Evolutionary conservation across 106 monocot species (phyloP), one percentile per base, ranked within the genome.

Genomic region (Triglochin maritima): DNA sequence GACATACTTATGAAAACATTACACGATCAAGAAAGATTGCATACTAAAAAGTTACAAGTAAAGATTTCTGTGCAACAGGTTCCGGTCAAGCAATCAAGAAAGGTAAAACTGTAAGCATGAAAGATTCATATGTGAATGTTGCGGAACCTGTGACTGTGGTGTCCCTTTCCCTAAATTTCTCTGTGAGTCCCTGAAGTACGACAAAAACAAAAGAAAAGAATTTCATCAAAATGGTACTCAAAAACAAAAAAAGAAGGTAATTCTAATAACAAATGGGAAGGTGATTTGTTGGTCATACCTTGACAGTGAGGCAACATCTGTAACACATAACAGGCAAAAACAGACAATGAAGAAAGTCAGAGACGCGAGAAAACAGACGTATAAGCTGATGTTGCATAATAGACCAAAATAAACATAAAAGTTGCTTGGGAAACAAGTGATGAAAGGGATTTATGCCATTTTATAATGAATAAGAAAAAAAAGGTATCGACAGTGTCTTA

Each of bases 101-200:
- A 8, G 96, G 96, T 48, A 96, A 69, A 6, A 96, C 88, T 2
- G 83, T 91, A 3, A 88, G 70, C 96, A 96, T 96, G 77, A 96
- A 91, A 17, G 81, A 60, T 74, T 96, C 91, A 55, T 96, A 96
- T 17, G 91, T 84, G 79, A 91, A 88, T 13, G 79, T 82, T 6
- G 96, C 96, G 7, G 80, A 82, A 0, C 96, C 96, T 7, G 78
- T 65, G 65, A 67, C 84, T 41, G 50, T 59, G 0, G 74, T 77
- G 67, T 96, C 96, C 77, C 84, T 95, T 77, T 95, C 88, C 78
- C 83, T 96, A 74, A 96, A 96, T 72, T 91, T 96, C 69, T 96
- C 96, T 0, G 91, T 96, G 62, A 96, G 71, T 0, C 96, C 80
- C 76, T 69, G 73, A 29, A 49, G 47, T 47, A 5, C 16, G 41